Evolutionary conservation across 1,139 yeast species (phyloP).

Genomic region (Casaregolazyma suthepensis): DNA sequence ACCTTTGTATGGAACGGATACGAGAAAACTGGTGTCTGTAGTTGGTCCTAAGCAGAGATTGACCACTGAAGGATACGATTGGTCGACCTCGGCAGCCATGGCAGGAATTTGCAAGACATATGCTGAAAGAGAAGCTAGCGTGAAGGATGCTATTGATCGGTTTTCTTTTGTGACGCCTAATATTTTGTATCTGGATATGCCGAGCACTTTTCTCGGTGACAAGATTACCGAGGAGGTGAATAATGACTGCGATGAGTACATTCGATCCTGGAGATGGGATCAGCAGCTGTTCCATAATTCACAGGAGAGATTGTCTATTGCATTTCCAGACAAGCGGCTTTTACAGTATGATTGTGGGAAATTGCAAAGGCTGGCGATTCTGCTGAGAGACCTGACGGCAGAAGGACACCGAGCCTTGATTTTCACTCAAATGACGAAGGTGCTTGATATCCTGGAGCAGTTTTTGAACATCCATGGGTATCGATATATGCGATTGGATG

Average conservation of each 20-base stretch:
- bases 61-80: constrained; percentile 18
- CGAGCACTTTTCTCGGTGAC: constrained; percentile 48
- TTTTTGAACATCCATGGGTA: constrained; percentile 93
- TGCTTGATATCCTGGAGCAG: constrained; percentile 86
- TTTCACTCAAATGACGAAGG: constrained; percentile 98
- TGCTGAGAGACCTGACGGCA: constrained; percentile 71
- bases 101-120: constrained; percentile 38
- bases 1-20: constrained; percentile 32
- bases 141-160: constrained; percentile 57
- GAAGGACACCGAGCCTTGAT: constrained; percentile 91
- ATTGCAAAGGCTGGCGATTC: constrained; percentile 70
- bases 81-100: constrained; percentile 23
- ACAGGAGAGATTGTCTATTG: constrained; percentile 83
- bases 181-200: constrained; percentile 73
- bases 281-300: constrained; percentile 65
- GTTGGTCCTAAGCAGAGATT: constrained; percentile 4
- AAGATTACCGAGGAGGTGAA: constrained; percentile 25
- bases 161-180: constrained; percentile 86
- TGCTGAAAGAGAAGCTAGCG: constrained; percentile 38
- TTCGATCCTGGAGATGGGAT: constrained; percentile 10
- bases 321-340: constrained; percentile 91
- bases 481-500: constrained; percentile 90
- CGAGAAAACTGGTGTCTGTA: constrained; percentile 13
- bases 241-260: constrained; percentile 3
- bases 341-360: constrained; percentile 97